Base-by-base conservation (phyloP, 495 filamentous ascomycete species). In the Tirmania nivea region DNA sequence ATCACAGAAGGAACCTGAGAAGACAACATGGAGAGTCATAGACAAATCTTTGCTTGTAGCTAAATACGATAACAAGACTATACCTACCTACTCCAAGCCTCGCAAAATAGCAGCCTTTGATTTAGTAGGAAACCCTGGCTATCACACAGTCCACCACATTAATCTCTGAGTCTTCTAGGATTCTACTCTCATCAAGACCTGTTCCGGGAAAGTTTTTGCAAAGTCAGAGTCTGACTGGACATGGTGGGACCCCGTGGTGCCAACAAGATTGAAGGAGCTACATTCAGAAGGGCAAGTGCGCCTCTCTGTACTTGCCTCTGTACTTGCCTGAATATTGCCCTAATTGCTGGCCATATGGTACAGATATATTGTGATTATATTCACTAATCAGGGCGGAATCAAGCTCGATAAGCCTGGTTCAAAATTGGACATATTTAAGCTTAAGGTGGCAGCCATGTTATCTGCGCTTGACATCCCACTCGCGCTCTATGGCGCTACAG, bases 321-420 rank as follows among this genome's bases (percentile, higher is more conserved):
- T 6, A 35, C 16, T 34, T 31, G 25, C 25, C 25, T 3, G 25
- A 31, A 31, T 31, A 31, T 31, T 31, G 7, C 25, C 25, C 25
- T 31, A 31, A 31, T 31, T 31, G 25, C 7, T 31, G 25, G 25
- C 2, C 25, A 31, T 45, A 9, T 6, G 21, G 20, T 50, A 5
- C 60, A 89, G 85, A n/a, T 92, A 79, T 65, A 72, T 73, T 51
- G 67, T 97, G 5, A 73, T 83, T 1, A 74, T 97, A 42, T 70
- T 96, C 50, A 90, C 80, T 47, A 99, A 99, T 66, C 89, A 95
- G 66, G 86, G 72, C 50, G 84, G 80, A 11, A 69, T 99, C 10
- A 94, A 93, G 56, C 70, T 67, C 0, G 75, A 81, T 73, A 68
- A 47, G 76, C 75, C 52, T 74, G 70, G 14, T 63, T 66, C 35